Conservation (phyloP, 2,329 filamentous ascomycete genomes). For the Hyphodiscus sp. region DNA sequence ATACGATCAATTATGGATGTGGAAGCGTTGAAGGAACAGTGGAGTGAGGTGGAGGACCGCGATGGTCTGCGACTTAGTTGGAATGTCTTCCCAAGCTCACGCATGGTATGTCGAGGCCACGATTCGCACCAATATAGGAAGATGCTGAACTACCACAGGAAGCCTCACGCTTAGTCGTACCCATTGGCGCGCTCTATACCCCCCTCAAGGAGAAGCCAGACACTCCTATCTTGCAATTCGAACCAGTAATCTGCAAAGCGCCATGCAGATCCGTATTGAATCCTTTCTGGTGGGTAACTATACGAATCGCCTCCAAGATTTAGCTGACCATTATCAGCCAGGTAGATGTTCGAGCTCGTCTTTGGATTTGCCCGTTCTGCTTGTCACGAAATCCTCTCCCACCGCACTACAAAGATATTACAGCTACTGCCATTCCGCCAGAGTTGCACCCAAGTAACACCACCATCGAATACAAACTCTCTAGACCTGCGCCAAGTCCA, state of each 20-base stretch:
- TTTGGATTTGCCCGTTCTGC: slow-evolving; percentile 89
- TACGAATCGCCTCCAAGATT: not conserved
- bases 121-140: not conserved
- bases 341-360: slow-evolving; percentile 73
- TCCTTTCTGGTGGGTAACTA: slow-evolving; percentile 75
- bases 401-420: slow-evolving; percentile 86
- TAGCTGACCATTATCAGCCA: slow-evolving; percentile 46
- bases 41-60: slow-evolving; percentile 77
- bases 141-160: slow-evolving; percentile 51
- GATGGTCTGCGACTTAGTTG: slow-evolving; percentile 95
- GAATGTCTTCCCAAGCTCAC: slow-evolving; percentile 97
- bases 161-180: slow-evolving; percentile 88
- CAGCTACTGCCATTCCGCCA: slow-evolving; percentile 71
- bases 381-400: slow-evolving; percentile 76
- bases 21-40: slow-evolving; percentile 29
- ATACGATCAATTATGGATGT: slow-evolving; percentile 23
- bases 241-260: slow-evolving; percentile 93
- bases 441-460: slow-evolving; percentile 78
- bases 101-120: slow-evolving; percentile 63
- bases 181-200: slow-evolving; percentile 93
- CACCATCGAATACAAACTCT: slow-evolving; percentile 83
- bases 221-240: slow-evolving; percentile 84
- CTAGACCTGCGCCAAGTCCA: slow-evolving; percentile 74
- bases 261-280: slow-evolving; percentile 95
- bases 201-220: slow-evolving; percentile 92